Base-by-base conservation (phyloP, 495 filamentous ascomycete genomes). In the Daldinia grandis region DNA sequence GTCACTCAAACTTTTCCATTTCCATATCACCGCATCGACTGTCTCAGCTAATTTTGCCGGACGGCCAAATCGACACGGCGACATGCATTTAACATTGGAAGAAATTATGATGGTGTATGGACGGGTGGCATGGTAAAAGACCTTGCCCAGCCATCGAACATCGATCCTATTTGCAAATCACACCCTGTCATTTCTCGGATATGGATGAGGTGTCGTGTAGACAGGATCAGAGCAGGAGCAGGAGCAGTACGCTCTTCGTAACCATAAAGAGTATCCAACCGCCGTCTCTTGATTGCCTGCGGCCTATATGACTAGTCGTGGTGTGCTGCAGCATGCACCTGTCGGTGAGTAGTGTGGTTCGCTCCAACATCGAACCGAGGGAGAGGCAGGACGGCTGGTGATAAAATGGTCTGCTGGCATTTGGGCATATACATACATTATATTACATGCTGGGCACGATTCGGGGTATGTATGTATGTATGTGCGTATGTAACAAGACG, bases 291-390 rank as follows among this genome's bases (percentile, higher is more conserved):
- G 66, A 49, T 62, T 56, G 54, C 65, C 64, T 68, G 61, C 37
- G 55, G 64, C 40, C 42, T 68, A 49, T 42, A 68, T 65, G 69
- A 58, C 69, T 51, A 33, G 64, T 72, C 61, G 40, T 73, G 70
- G 70, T 73, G 69, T 73, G 70, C 70, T 58, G 65, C 70, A 64
- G 69, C 37, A 51, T 68, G 70, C 70, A 68, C 63, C 56, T 65
- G 65, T 68, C 70, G 70, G 70, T 73, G 70, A 73, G 70, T 62
- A 21, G 70, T 44, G 62, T 58, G 61, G 70, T 66, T 66, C 61
- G 62, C 51, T 63, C 61, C 64, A 68, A 62, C 60, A 59, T 73
- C 65, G 50, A 73, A 51, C 61, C 24, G 49, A 53, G 1, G 25
- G 2, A 61, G 49, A 58, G 25, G 19, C 58, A 53, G 27, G 64